A percentile compares a stretch with the other conserved stretches of the same genome.
Conservation (phyloP, 2,329 filamentous ascomycete species). For the Pseudopyrenochaeta lycopersici region DNA sequence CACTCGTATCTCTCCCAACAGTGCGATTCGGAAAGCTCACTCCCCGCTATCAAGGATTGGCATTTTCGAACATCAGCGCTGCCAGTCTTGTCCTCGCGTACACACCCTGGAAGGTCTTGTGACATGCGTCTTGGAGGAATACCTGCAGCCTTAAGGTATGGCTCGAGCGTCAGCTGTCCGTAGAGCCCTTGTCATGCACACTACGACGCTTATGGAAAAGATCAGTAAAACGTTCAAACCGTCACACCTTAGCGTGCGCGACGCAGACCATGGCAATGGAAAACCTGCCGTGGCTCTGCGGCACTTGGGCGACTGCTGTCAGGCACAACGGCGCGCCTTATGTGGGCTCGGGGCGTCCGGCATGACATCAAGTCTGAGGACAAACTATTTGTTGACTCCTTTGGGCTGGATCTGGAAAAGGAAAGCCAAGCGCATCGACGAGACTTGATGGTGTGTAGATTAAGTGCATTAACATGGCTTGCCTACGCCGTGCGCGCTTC, state of each 20-base stretch:
- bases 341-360: conserved; percentile 9
- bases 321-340: conserved; percentile 3
- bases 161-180: conserved; percentile 7
- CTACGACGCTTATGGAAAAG: conserved; percentile 5
- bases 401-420: conserved; percentile 1
- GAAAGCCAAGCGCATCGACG: background rate
- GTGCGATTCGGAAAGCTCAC: too few relatives aligned
- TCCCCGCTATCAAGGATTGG: background rate
- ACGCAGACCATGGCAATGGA: background rate
- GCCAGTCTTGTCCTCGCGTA: background rate
- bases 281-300: background rate
- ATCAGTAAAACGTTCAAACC: conserved; percentile 2
- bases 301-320: conserved; percentile 3
- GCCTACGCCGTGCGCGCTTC: background rate
- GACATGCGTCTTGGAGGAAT: background rate
- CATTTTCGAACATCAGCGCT: background rate
- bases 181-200: conserved; percentile 6
- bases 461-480: background rate
- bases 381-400: conserved; percentile 2
- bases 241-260: conserved; percentile 1
- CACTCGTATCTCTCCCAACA: background rate
- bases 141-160: conserved; percentile 10
- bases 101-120: background rate
- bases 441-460: background rate
- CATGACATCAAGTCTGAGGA: conserved; percentile 10